Evolutionary conservation across 83 land plant genomes (phyloP).

Genomic region (Picea mariana): DNA sequence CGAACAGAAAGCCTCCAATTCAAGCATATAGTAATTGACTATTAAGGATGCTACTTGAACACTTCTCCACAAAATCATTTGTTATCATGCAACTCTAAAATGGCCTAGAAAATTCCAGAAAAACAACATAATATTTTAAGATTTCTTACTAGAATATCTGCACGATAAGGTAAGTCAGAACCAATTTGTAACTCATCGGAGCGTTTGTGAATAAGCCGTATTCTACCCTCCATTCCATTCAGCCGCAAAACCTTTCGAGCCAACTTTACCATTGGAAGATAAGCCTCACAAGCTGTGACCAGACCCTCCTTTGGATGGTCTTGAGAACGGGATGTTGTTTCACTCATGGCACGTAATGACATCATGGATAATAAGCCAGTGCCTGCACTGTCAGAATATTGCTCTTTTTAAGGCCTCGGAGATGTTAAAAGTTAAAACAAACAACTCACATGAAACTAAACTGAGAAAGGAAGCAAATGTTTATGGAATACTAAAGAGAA

Average conservation of each 20-base stretch:
- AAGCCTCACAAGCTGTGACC: too few relatives aligned
- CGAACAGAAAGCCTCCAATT: not conserved
- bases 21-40: not conserved
- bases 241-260: too few relatives aligned
- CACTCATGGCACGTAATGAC: slow-evolving; percentile 12
- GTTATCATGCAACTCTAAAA: not conserved
- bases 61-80: not conserved
- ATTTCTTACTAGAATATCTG: slow-evolving; percentile 69
- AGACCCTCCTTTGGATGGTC: not conserved
- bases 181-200: slow-evolving; percentile 57
- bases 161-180: slow-evolving; percentile 58
- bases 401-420: not conserved
- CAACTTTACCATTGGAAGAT: too few relatives aligned
- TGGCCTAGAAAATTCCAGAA: not conserved
- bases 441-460: too few relatives aligned
- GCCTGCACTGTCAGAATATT: slow-evolving; percentile 65
- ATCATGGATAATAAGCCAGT: slow-evolving; percentile 74
- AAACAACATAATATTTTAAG: not conserved
- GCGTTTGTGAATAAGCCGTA: slow-evolving; percentile 34
- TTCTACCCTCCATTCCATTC: slow-evolving; percentile 23
- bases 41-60: not conserved
- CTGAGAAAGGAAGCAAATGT: too few relatives aligned
- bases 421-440: too few relatives aligned
- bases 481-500: too few relatives aligned
- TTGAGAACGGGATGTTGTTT: not conserved